Percentiles rank a stretch among this genome's conserved stretches.
Evolutionary conservation across 2,329 filamentous ascomycete genomes (phyloP).

Genomic region (Tolypocladium endophyticum): DNA sequence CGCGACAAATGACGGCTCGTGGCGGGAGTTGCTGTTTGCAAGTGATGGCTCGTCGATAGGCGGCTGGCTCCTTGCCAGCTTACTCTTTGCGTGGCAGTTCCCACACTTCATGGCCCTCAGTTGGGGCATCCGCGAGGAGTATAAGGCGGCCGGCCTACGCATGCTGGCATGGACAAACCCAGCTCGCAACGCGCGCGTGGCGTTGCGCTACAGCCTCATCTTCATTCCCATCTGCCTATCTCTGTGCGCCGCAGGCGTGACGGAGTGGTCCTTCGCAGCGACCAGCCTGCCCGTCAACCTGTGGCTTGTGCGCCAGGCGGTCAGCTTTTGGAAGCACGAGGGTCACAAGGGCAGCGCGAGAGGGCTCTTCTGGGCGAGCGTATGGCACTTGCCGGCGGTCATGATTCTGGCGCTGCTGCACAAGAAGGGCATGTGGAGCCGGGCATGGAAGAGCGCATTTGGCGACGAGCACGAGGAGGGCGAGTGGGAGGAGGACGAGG

Average conservation of each 20-base stretch:
- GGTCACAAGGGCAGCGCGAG: constrained; percentile 73
- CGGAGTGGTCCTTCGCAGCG: constrained; percentile 73
- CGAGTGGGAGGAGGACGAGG: constrained; percentile 46
- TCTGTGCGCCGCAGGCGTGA: constrained; percentile 69
- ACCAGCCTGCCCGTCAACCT: constrained; percentile 74
- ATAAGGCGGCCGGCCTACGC: constrained; percentile 56
- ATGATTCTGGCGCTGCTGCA: constrained; percentile 84
- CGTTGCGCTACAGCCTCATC: constrained; percentile 71
- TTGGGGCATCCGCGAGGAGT: constrained; percentile 82
- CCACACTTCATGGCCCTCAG: constrained; percentile 95
- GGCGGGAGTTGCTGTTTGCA: constrained; percentile 66
- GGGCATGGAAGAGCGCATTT: constrained; percentile 62
- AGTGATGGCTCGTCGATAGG: constrained; percentile 53
- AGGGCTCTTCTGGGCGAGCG: constrained; percentile 90
- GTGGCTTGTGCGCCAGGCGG: constrained; percentile 75
- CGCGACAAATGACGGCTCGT: constrained; percentile 64
- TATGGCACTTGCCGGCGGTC: constrained; percentile 87
- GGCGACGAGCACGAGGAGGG: constrained; percentile 48
- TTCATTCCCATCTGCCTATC: constrained; percentile 82
- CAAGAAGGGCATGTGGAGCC: constrained; percentile 86
- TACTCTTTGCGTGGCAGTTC: constrained; percentile 95
- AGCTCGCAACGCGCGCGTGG: constrained; percentile 73
- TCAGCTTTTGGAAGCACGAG: constrained; percentile 68
- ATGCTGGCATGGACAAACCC: constrained; percentile 86
- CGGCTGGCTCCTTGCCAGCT: constrained; percentile 76